A percentile compares a stretch with the other conserved stretches of the same genome.
phyloP scores from a whole-genome alignment of 2,329 filamentous ascomycete species.

The Penicillium nordicum region DNA sequence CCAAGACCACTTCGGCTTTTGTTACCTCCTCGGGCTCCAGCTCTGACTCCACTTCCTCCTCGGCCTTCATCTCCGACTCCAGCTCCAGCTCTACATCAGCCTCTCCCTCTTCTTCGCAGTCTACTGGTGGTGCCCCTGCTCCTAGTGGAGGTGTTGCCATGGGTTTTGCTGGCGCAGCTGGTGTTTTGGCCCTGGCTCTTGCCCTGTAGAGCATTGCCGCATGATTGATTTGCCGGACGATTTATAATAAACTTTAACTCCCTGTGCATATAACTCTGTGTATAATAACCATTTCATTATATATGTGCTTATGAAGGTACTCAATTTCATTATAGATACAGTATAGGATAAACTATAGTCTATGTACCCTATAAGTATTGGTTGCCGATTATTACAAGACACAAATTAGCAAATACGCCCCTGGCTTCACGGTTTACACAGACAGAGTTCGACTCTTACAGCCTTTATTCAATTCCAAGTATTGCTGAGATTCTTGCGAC shows the following conservation, averaged over 20 bases:
- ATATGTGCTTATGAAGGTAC: background rate
- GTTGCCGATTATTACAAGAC: background rate
- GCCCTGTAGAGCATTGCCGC: conserved; percentile 18
- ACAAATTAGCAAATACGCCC: background rate
- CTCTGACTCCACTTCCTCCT: background rate
- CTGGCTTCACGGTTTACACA: background rate
- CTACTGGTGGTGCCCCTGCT: conserved; percentile 23
- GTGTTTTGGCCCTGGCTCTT: conserved; percentile 24
- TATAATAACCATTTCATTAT: background rate
- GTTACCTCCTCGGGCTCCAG: background rate
- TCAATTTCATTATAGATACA: no score
- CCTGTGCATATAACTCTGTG: background rate
- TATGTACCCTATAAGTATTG: background rate
- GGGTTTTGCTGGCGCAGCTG: conserved; percentile 24
- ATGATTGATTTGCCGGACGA: background rate
- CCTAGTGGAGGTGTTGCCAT: conserved; percentile 23
- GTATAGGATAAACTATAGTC: background rate
- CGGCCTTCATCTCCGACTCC: background rate
- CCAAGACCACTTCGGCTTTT: background rate
- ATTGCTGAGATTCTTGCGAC: background rate
- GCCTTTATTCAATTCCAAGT: no score
- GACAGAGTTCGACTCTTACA: background rate
- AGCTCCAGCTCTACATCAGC: conserved; percentile 4
- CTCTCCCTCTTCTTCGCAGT: conserved; percentile 15
- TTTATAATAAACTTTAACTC: background rate